Evolutionary conservation across 2,329 filamentous ascomycete species (phyloP), one percentile per base, ranked within the genome.

Genomic region (Aspergillus texensis): DNA sequence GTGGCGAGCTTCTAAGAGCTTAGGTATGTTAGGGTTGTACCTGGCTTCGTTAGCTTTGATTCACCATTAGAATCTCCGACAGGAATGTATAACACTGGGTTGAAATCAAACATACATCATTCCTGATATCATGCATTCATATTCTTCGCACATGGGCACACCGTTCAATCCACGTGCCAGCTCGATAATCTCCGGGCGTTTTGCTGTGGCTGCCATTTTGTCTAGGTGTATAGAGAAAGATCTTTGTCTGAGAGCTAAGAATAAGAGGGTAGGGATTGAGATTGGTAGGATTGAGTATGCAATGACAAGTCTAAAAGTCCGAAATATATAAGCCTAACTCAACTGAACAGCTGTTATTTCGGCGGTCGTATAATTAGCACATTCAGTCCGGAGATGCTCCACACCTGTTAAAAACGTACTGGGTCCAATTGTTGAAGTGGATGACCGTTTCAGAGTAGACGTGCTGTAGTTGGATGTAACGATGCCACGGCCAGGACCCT

Each of bases 121-220:
- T 10, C 75, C 75, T 1, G 75, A 77, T 52, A 77, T 70, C 75
- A 77, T 77, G 12, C 65, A 66, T 62, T 77, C 75, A 60, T 75
- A 77, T 28, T 77, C 71, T n/a, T 77, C 75, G 60, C 74, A 74
- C 66, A 71, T 62, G 6, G 74, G 74, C 0, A 72, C 66, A 36
- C 70, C 61, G 32, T 67, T 54, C 3, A 77, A 60, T 16, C 58
- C 65, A 24, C 69, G 72, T 16, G 75, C 72, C 39, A 77, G 62
- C 36, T 70, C 71, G 34, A 77, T 75, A 36, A 76, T 69, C 24
- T 77, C 74, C 0, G 70, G 66, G 5, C 70, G 64, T 67, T 76
- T 75, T 39, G 64, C 69, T 1, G 64, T 64, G 4, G 71, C 68
- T 21, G 75, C 70, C 21, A 58, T 55, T 46, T 21, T 57, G 30